Evolutionary conservation across 1,284 basidiomycete genomes (phyloP), one percentile per base, ranked within the genome.

Genomic region (Naganishia cerealis): DNA sequence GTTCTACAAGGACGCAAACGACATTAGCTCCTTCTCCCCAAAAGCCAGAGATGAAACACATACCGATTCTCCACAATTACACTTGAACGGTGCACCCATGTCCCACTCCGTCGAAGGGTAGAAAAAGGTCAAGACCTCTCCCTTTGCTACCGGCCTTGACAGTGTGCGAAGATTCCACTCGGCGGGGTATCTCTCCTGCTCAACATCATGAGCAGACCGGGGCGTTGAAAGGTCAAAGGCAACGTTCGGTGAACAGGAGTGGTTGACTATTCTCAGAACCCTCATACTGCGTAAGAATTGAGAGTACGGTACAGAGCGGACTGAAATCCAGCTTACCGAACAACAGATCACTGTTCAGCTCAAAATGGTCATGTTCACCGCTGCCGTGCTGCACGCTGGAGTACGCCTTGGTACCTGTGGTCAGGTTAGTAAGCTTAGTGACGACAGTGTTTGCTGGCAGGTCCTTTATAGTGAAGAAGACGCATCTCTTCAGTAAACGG

Each of bases 41-140:
- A 26, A 3, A 26, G 50, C 9, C 39, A 12, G 21, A 26, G 38
- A 42, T 29, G 39, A 18, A n/a, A 4, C 36, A 74, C 79, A 65
- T 70, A 81, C 80, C 63, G 75, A 69, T 1, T 83, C 75, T 12
- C 81, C 81, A 74, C 87, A 88, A 42, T 76, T 72, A 77, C 87
- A 89, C 38, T 82, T 77, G 73, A 89, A 89, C 1, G 85, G 83
- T 73, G 87, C 86, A 15, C 83, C 86, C 87, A 89, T 88, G 65
- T 86, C 83, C 87, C 87, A 89, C 75, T 89, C 87, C 8, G 87
- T 88, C 71, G 84, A 85, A 16, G 87, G 87, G 76, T 89, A 88
- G 75, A 88, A 88, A 76, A 86, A 88, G 0, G 81, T 82, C 48
- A 84, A 69, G 39, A 75, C 73, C 75, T 86, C 76, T 77, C 87